Evolutionary conservation across 1,139 yeast species (phyloP), one percentile per base, ranked within the genome.

Genomic region (Ogataea hybrid): DNA sequence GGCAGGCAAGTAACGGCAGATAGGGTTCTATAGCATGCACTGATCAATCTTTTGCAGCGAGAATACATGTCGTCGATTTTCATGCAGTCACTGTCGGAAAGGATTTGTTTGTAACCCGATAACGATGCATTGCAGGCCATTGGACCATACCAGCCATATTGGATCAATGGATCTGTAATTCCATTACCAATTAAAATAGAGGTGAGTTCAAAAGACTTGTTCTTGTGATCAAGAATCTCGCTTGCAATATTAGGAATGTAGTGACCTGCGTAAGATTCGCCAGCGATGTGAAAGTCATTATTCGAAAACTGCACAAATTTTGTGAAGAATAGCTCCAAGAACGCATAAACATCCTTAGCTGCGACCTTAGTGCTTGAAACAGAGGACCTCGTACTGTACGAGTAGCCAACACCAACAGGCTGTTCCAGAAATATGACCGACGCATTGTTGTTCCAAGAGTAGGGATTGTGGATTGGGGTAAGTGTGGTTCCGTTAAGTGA

Each of bases 211-310:
- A 86, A 85, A 15, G 76, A 67, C 47, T 84, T 73, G 57, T 81
- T 86, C 15, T 79, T 78, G 59, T 80, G 79, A 49, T 67, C 70
- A 47, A 84, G 64, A 49, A 86, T 84, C 59, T 84, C 94, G 36
- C 75, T 68, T 14, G 92, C 92, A 63, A 86, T 80, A 20, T 73
- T 78, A 21, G 96, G 96, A 50, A 86, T 79, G 61, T 86, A 86
- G 63, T 85, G 95, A 32, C 95, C 96, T 28, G 88, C 95, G 57
- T 86, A 86, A 10, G 92, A 83, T 64, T 87, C 95, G 46, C 95
- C 95, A 41, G 95, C 80, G 61, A 86, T 81, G 62, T 86, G 95
- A 75, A 86, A 85, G 33, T 72, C 73, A 50, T 75, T 71, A 11
- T 63, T 53, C 34, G 65, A 50, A 57, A 79, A 81, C 50, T 81